phyloP scores from a whole-genome alignment of 2,329 filamentous ascomycete genomes.

The Cladophialophora immunda region DNA sequence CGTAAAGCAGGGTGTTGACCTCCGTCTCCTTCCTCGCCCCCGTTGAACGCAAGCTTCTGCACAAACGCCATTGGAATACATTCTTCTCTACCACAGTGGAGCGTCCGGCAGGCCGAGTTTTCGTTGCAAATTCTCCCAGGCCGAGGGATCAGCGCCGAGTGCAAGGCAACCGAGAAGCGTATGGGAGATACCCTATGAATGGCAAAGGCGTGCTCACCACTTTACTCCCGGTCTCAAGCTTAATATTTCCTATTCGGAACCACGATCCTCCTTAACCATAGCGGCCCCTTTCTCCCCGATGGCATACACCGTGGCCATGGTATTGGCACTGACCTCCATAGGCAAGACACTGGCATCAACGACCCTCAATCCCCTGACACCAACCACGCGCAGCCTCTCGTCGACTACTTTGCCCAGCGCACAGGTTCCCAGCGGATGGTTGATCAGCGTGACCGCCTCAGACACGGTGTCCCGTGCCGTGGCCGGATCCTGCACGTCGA shows the following conservation, averaged over 20 bases:
- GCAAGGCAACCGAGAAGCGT: too few species aligned
- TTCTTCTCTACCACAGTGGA: too few species aligned
- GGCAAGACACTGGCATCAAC: constrained; percentile 41
- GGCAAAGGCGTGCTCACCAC: too few species aligned
- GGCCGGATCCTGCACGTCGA: constrained; percentile 21
- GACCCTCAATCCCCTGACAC: constrained; percentile 40
- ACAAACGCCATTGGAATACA: too few species aligned
- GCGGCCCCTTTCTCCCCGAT: constrained; percentile 47
- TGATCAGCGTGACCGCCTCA: constrained; percentile 44
- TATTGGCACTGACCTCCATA: constrained; percentile 42
- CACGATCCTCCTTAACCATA: constrained; percentile 44
- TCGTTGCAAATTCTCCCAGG: too few species aligned
- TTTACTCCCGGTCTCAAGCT: not conserved
- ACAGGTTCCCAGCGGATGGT: constrained; percentile 38
- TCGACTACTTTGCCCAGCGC: constrained; percentile 46
- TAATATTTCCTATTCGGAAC: not conserved
- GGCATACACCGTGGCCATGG: constrained; percentile 44
- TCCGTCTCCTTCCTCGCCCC: too few species aligned
- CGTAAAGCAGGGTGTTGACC: too few species aligned
- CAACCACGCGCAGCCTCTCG: constrained; percentile 43
- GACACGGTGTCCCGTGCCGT: constrained; percentile 31
- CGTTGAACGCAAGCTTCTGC: too few species aligned
- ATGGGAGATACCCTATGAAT: too few species aligned
- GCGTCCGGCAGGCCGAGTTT: too few species aligned
- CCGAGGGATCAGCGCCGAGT: too few species aligned